A percentile compares a stretch with the other conserved stretches of the same genome.
Evolutionary conservation across 192 early-diverging fungal genomes (phyloP).

Genomic region (Rhizophagus clarus): DNA sequence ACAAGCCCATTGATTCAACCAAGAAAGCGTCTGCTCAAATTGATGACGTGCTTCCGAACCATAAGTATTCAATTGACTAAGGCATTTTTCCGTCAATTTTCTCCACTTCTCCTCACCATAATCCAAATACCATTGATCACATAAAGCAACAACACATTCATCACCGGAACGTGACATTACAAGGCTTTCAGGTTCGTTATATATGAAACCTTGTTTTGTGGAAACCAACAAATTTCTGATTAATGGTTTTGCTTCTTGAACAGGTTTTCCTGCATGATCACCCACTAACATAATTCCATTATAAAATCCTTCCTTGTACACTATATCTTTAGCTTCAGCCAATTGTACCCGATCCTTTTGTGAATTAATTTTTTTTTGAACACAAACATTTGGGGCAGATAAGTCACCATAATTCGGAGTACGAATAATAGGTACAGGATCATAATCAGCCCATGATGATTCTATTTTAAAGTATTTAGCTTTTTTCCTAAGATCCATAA

Average conservation of each 20-base stretch:
- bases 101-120: constrained; percentile 93
- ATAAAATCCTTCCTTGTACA: constrained; percentile 99
- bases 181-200: constrained; percentile 92
- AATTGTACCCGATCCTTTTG: constrained; percentile 96
- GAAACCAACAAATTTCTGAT: constrained; percentile 79
- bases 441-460: constrained; percentile 82
- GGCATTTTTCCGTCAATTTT: constrained; percentile 70
- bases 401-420: constrained; percentile 87
- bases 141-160: constrained; percentile 94
- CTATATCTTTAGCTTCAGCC: constrained; percentile 89
- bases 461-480: constrained; percentile 88
- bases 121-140: constrained; percentile 99
- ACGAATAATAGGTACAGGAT: constrained; percentile 83
- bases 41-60: constrained; percentile 80
- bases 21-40: constrained; percentile 84
- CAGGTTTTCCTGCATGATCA: constrained; percentile 78
- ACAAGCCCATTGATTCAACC: constrained; percentile 98
- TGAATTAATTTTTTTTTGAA: constrained; percentile 92
- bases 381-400: constrained; percentile 80
- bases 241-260: constrained; percentile 88
- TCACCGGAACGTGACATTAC: constrained; percentile 95
- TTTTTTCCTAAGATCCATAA: constrained; percentile 95
- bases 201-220: constrained; percentile 74
- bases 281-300: constrained; percentile 86
- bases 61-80: constrained; percentile 81